These are phyloP conservation scores for Flaveria brownii DNA, from an alignment of 129 eudicot species.

Conservation along the genomic window DNA sequence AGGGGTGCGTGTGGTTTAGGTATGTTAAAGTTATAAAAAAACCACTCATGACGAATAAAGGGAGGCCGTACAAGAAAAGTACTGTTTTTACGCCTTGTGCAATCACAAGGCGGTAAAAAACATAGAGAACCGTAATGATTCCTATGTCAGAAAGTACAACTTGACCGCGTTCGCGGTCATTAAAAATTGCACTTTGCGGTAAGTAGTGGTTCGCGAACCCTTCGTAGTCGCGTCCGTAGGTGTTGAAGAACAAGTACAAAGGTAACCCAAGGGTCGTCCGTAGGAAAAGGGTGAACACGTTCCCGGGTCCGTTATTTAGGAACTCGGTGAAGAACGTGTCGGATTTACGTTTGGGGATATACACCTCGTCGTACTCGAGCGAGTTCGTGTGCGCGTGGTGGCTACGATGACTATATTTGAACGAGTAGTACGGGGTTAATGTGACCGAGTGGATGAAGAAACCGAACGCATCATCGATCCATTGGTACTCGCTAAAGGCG, in stretches of 20 bases:
- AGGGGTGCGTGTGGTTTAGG: slow-evolving; percentile 33
- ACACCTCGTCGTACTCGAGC: slow-evolving; percentile 35
- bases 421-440: slow-evolving; percentile 32
- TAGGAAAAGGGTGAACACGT: slow-evolving; percentile 25
- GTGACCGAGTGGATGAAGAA: slow-evolving; percentile 35
- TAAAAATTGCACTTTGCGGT: slow-evolving; percentile 30
- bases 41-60: slow-evolving; percentile 22
- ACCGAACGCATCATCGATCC: slow-evolving; percentile 29
- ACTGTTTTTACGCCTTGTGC: slow-evolving; percentile 18
- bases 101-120: background rate
- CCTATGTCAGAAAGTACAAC: slow-evolving; percentile 27
- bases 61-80: slow-evolving; percentile 19
- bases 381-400: slow-evolving; percentile 42
- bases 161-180: slow-evolving; percentile 35
- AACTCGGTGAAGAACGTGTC: slow-evolving; percentile 30
- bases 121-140: slow-evolving; percentile 11
- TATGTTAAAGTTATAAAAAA: slow-evolving; percentile 32
- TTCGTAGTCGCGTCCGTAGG: slow-evolving; percentile 26
- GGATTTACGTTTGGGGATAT: slow-evolving; percentile 35
- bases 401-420: slow-evolving; percentile 36
- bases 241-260: slow-evolving; percentile 34
- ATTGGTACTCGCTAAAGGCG: slow-evolving; percentile 34
- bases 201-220: slow-evolving; percentile 33
- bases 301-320: slow-evolving; percentile 37
- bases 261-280: slow-evolving; percentile 33